Conservation (phyloP, 1,284 basidiomycete species). For the Ceratorhiza oryzae-sativae region DNA sequence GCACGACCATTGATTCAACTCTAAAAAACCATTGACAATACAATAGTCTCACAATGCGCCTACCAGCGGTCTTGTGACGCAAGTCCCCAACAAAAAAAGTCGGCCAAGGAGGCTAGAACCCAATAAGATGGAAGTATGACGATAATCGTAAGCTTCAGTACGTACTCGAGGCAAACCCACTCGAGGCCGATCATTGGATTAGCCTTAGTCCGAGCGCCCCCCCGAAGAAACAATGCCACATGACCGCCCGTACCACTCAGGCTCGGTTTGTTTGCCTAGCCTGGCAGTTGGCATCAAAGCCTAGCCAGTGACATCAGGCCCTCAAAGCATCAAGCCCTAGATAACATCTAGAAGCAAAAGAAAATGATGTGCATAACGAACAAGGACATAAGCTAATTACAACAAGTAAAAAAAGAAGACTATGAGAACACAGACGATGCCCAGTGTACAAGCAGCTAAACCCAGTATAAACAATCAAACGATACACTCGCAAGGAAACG, state of each 20-base stretch:
- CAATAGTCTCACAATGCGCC: not conserved
- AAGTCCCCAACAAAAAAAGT: not conserved
- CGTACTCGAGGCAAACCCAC: too few relatives aligned
- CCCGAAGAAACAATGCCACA: too few relatives aligned
- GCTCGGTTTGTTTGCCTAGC: not conserved
- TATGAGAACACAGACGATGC: not conserved
- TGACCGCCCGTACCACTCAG: not conserved
- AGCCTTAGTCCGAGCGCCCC: too few relatives aligned
- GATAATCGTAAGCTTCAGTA: too few relatives aligned
- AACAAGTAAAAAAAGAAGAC: constrained; percentile 6
- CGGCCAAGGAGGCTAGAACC: too few relatives aligned
- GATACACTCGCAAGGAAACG: constrained; percentile 33
- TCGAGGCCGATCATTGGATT: too few relatives aligned
- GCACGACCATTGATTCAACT: too few relatives aligned
- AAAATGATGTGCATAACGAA: not conserved
- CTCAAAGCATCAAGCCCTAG: not conserved
- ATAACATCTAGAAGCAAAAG: not conserved
- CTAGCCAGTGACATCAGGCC: constrained; percentile 18
- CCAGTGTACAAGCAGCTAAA: constrained; percentile 2
- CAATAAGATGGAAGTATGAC: too few relatives aligned
- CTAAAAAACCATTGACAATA: too few relatives aligned
- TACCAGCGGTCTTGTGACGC: not conserved
- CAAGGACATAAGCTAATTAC: constrained; percentile 26
- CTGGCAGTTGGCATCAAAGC: not conserved
- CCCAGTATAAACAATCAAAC: constrained; percentile 38